Evolutionary conservation across 805 yeast genomes (phyloP).

Genomic region (Maudiozyma bulderi): DNA sequence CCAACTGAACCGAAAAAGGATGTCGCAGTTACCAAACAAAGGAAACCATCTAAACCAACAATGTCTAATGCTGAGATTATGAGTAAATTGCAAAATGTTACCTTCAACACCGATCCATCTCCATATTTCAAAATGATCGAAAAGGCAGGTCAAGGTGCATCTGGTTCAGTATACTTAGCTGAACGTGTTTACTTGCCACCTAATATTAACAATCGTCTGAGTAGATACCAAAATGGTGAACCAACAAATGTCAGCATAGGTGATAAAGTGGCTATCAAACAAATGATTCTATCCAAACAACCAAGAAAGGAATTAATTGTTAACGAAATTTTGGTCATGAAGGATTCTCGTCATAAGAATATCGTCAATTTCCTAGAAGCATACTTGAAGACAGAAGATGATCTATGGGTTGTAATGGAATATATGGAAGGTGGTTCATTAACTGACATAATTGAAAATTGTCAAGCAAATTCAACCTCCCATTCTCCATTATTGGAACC

Average conservation of each 20-base stretch:
- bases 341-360: slow-evolving; percentile 86
- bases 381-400: slow-evolving; percentile 66
- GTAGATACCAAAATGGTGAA: slow-evolving; percentile 9
- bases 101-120: slow-evolving; percentile 77
- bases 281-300: slow-evolving; percentile 85
- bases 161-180: slow-evolving; percentile 90
- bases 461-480: slow-evolving; percentile 38
- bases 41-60: slow-evolving; percentile 46
- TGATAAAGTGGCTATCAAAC: slow-evolving; percentile 85
- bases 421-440: slow-evolving; percentile 98
- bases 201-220: slow-evolving; percentile 6
- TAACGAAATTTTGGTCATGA: slow-evolving; percentile 94
- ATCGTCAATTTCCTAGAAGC: slow-evolving; percentile 93
- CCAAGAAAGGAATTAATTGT: slow-evolving; percentile 92
- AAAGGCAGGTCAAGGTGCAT: slow-evolving; percentile 95
- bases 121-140: slow-evolving; percentile 67
- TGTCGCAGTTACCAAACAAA: slow-evolving; percentile 29
- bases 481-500: slow-evolving; percentile 52
- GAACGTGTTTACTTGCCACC: slow-evolving; percentile 42
- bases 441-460: slow-evolving; percentile 91
- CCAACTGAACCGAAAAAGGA: slow-evolving; percentile 15
- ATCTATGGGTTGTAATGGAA: slow-evolving; percentile 98
- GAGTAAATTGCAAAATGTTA: slow-evolving; percentile 73
- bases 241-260: slow-evolving; percentile 31
- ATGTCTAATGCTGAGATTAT: slow-evolving; percentile 84